Percentiles rank a stretch among this genome's conserved stretches.
Conservation (phyloP, 1,284 basidiomycete genomes). For the Gomphus bonarii region DNA sequence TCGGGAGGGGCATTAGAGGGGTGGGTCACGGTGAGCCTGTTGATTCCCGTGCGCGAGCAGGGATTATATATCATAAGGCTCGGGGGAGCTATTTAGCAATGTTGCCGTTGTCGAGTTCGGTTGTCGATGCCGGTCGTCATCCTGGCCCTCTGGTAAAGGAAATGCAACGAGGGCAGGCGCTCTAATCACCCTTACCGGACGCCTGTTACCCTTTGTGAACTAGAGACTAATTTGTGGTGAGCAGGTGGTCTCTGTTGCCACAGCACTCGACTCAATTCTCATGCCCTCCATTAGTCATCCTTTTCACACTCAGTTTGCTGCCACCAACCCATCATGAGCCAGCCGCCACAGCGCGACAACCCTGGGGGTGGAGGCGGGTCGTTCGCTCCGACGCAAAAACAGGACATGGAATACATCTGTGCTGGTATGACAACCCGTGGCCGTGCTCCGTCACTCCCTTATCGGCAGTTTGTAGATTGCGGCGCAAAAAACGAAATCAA, state of each 20-base stretch:
- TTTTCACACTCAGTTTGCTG: background rate
- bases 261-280: too few species aligned
- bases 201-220: too few species aligned
- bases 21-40: background rate
- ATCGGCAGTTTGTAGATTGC: slow-evolving; percentile 54
- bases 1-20: slow-evolving; percentile 4
- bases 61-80: background rate
- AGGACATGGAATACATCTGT: slow-evolving; percentile 86
- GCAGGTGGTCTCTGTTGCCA: background rate
- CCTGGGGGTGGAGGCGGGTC: slow-evolving; percentile 18
- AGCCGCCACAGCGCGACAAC: slow-evolving; percentile 25
- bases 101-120: slow-evolving; percentile 6
- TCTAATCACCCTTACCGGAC: background rate
- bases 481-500: slow-evolving; percentile 90
- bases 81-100: slow-evolving; percentile 7
- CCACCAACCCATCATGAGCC: slow-evolving; percentile 20
- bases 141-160: background rate
- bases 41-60: background rate
- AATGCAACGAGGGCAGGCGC: background rate
- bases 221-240: too few species aligned
- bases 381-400: slow-evolving; percentile 29
- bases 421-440: slow-evolving; percentile 50
- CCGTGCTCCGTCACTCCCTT: background rate
- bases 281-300: background rate
- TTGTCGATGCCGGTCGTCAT: slow-evolving; percentile 9